Conservation (phyloP, 345 rosid species). For the Eucalyptus erythrocorys region DNA sequence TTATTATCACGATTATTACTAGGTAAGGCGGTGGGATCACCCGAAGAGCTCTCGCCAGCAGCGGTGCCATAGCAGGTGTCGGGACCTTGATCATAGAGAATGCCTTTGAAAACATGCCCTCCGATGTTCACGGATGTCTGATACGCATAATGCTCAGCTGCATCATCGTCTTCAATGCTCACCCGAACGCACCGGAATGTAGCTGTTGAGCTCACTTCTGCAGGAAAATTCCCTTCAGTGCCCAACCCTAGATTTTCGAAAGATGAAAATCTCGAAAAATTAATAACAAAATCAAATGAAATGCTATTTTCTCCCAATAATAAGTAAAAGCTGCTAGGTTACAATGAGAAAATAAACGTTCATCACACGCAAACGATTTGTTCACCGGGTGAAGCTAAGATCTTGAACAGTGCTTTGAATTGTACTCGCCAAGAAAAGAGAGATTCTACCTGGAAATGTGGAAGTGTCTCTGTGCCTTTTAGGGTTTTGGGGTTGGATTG, state of each 20-base stretch:
- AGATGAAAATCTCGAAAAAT: background rate
- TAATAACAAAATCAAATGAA: background rate
- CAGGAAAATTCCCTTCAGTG: conserved; percentile 18
- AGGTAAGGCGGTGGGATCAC: background rate
- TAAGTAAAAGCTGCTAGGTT: background rate
- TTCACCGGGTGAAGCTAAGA: background rate
- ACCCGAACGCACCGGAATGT: conserved; percentile 31
- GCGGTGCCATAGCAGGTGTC: conserved; percentile 4
- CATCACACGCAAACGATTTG: background rate
- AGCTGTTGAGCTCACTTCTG: conserved; percentile 22
- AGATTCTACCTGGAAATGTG: background rate
- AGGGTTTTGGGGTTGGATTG: conserved; percentile 15
- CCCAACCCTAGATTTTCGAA: conserved; percentile 15
- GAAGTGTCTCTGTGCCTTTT: conserved; percentile 25
- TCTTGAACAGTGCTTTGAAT: background rate
- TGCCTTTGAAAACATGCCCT: conserved; percentile 40
- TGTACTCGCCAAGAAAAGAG: background rate
- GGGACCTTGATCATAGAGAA: conserved; percentile 45
- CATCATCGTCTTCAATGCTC: conserved; percentile 19
- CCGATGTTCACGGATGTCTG: conserved; percentile 35
- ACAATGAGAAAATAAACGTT: background rate
- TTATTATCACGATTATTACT: background rate
- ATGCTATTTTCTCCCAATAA: background rate
- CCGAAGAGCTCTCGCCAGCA: background rate
- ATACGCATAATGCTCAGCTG: conserved; percentile 27